Evolutionary conservation across 129 eudicot species (phyloP).

Genomic region (Glebionis coronaria): DNA sequence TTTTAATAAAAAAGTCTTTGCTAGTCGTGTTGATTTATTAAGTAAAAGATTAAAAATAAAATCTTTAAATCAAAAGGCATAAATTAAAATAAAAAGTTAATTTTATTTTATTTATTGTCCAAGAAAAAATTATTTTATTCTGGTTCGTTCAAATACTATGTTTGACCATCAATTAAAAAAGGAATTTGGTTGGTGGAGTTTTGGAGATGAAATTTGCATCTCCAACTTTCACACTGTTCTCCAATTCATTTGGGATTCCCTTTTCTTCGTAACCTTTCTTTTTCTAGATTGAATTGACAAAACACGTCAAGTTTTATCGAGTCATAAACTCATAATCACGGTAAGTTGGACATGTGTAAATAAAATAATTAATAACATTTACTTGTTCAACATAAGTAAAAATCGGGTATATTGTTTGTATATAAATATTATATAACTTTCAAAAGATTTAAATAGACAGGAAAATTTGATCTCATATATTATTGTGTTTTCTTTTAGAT

Average conservation of each 20-base stretch:
- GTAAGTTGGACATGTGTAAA: not conserved
- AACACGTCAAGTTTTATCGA: conserved; percentile 15
- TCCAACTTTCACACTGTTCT: conserved; percentile 28
- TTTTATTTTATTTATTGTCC: not conserved
- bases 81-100: no score
- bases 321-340: not conserved
- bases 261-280: conserved; percentile 32
- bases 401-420: no score
- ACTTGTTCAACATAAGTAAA: no score
- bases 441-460: no score
- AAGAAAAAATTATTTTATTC: not conserved
- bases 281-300: conserved; percentile 21
- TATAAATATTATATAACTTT: no score
- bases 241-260: conserved; percentile 38
- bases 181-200: conserved; percentile 30
- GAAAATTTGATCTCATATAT: no score
- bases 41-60: no score
- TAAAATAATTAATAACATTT: not conserved
- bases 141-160: conserved; percentile 28
- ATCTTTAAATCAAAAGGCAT: no score
- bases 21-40: no score
- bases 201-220: conserved; percentile 29
- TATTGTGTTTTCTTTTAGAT: no score
- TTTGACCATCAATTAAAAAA: conserved; percentile 27
- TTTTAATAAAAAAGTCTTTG: no score